Conservation (phyloP, 2,329 filamentous ascomycete genomes). For the Ophiostoma australiae region DNA sequence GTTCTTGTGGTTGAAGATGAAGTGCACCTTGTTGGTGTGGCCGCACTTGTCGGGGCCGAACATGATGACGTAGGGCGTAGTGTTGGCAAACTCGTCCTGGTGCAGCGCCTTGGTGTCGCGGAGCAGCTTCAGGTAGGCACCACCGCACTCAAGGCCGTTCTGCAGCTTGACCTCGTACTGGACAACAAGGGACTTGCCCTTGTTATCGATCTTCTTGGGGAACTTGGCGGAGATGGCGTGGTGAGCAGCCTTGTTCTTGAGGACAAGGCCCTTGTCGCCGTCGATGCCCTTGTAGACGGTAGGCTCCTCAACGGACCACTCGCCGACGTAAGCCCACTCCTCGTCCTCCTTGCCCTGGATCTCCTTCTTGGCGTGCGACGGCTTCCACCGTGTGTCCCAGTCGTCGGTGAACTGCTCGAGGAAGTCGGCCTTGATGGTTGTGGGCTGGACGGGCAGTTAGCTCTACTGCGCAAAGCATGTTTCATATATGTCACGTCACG, state of each 20-base stretch:
- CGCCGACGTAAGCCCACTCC: constrained; percentile 95
- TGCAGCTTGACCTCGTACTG: constrained; percentile 99
- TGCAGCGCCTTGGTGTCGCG: constrained; percentile 96
- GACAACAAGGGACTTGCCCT: constrained; percentile 92
- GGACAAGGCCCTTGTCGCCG: constrained; percentile 91
- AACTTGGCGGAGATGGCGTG: constrained; percentile 99
- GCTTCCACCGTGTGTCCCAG: constrained; percentile 91
- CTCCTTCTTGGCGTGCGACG: constrained; percentile 95
- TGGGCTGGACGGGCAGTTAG: constrained; percentile 56
- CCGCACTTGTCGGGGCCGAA: constrained; percentile 99
- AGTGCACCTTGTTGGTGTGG: constrained; percentile 95
- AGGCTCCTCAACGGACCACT: constrained; percentile 96
- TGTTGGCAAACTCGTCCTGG: constrained; percentile 95
- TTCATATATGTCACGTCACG: not conserved
- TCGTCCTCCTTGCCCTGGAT: constrained; percentile 64
- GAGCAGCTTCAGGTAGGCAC: constrained; percentile 98
- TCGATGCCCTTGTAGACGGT: constrained; percentile 83
- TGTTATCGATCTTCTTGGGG: constrained; percentile 92
- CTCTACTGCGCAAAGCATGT: not conserved
- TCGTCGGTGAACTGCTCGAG: constrained; percentile 97
- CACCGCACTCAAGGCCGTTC: constrained; percentile 94
- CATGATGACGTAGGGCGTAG: constrained; percentile 98
- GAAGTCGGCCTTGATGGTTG: constrained; percentile 85
- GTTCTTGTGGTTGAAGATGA: constrained; percentile 99
- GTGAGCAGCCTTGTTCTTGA: constrained; percentile 97